Percentiles rank a stretch among this genome's conserved stretches.
These are phyloP conservation scores for Melampsora abietis-canadensis DNA, from an alignment of 1,284 basidiomycete species.

Conservation along the genomic window DNA sequence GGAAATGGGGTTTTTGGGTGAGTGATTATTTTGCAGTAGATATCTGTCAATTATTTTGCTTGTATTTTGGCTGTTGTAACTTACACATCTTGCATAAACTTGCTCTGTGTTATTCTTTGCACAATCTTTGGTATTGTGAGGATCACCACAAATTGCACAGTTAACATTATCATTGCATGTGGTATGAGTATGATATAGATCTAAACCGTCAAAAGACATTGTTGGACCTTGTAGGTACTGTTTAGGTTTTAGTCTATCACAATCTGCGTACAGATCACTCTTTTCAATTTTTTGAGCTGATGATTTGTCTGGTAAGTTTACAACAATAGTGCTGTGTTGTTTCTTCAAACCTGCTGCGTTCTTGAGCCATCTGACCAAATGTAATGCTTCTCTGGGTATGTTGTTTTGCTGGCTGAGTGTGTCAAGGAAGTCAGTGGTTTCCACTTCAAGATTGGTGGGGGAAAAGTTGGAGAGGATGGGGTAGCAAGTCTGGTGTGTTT, in stretches of 20 bases:
- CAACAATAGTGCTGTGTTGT: too few relatives aligned
- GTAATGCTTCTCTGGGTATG: too few relatives aligned
- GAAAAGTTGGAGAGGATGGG: neutral
- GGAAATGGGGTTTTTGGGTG: too few relatives aligned
- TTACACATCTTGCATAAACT: too few relatives aligned
- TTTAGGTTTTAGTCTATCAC: too few relatives aligned
- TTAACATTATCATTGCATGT: neutral
- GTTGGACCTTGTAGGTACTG: neutral
- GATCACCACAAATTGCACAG: neutral
- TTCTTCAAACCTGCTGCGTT: neutral
- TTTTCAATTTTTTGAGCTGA: too few relatives aligned
- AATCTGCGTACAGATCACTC: neutral
- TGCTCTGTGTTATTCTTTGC: neutral
- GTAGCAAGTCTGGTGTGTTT: neutral
- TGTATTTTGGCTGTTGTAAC: too few relatives aligned
- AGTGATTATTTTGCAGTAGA: too few relatives aligned
- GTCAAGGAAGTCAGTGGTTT: too few relatives aligned
- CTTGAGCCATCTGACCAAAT: neutral
- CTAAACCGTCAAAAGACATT: slow-evolving; percentile 12
- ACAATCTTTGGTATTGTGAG: slow-evolving; percentile 2
- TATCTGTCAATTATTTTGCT: too few relatives aligned
- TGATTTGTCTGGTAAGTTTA: too few relatives aligned
- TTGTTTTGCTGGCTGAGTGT: too few relatives aligned
- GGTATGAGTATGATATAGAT: neutral
- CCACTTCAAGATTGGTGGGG: neutral